Evolutionary conservation across 768 basidiomycete species (phyloP).

Genomic region (Boletus sp.): DNA sequence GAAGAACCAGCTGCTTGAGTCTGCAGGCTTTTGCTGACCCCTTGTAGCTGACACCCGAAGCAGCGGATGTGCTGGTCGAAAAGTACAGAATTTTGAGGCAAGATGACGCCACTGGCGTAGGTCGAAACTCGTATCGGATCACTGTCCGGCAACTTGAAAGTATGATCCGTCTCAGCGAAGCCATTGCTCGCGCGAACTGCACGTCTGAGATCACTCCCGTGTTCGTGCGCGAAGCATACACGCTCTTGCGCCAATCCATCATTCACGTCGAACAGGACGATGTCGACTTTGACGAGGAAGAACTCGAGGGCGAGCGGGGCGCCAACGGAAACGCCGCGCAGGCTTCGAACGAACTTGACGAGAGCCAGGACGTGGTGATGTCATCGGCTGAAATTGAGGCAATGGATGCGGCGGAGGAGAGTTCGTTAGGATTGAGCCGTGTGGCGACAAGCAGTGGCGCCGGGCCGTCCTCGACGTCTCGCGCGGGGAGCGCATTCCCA

Average conservation of each 20-base stretch:
- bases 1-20: neutral
- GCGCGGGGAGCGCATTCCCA: conserved; percentile 26
- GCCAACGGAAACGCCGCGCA: conserved; percentile 35
- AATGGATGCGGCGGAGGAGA: conserved; percentile 48
- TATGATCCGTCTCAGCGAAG: conserved; percentile 97
- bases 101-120: conserved; percentile 86
- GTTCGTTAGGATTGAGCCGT: conserved; percentile 40
- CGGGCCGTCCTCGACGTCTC: conserved; percentile 34
- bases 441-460: conserved; percentile 36
- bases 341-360: conserved; percentile 41
- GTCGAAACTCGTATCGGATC: conserved; percentile 92
- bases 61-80: conserved; percentile 89
- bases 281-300: conserved; percentile 95
- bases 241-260: conserved; percentile 92
- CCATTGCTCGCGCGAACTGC: conserved; percentile 96
- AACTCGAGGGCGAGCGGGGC: conserved; percentile 56
- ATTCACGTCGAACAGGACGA: conserved; percentile 99
- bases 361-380: conserved; percentile 65
- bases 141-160: conserved; percentile 97
- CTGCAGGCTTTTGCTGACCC: conserved; percentile 4
- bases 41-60: conserved; percentile 82
- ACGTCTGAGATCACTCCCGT: conserved; percentile 93
- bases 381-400: conserved; percentile 58
- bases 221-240: conserved; percentile 95
- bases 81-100: conserved; percentile 91